A percentile compares a stretch with the other conserved stretches of the same genome.
phyloP scores from a whole-genome alignment of 306 rosid genomes.

The Cicer chorassanicum region DNA sequence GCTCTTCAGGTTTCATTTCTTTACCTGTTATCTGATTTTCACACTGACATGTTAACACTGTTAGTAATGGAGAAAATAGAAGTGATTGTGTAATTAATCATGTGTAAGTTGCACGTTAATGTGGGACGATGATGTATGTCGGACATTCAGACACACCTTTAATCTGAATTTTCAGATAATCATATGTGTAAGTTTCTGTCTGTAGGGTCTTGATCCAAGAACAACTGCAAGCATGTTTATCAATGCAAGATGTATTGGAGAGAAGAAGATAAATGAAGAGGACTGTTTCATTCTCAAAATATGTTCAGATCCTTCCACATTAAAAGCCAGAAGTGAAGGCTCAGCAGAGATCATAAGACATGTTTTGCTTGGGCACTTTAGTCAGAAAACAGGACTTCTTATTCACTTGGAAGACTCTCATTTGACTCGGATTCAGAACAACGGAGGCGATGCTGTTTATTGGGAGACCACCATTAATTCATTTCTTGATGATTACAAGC shows the following conservation, averaged over 20 bases:
- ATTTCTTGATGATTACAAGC: slow-evolving; percentile 83
- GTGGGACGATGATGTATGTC: no score
- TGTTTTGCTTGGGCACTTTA: slow-evolving; percentile 92
- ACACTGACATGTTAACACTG: no score
- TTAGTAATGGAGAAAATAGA: no score
- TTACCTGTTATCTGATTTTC: not conserved
- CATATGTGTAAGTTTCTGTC: slow-evolving; percentile 9
- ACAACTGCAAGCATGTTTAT: slow-evolving; percentile 93
- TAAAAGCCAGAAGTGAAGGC: slow-evolving; percentile 96
- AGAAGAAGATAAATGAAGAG: slow-evolving; percentile 86
- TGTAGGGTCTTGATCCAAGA: slow-evolving; percentile 94
- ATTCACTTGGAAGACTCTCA: slow-evolving; percentile 96
- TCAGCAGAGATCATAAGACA: slow-evolving; percentile 98
- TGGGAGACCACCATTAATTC: slow-evolving; percentile 99
- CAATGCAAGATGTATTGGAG: slow-evolving; percentile 91
- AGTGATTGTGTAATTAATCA: no score
- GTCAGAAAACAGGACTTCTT: slow-evolving; percentile 95
- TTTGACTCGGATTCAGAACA: slow-evolving; percentile 95
- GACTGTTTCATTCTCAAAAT: slow-evolving; percentile 98
- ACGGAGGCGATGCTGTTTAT: slow-evolving; percentile 96
- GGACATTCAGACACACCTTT: no score
- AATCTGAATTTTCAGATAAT: no score
- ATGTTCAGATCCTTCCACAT: slow-evolving; percentile 78
- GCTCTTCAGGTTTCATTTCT: slow-evolving; percentile 74
- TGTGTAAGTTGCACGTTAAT: no score